Percentiles rank a stretch among this genome's conserved stretches.
Evolutionary conservation across 2,329 filamentous ascomycete genomes (phyloP).

Genomic region (Nemania diffusa): DNA sequence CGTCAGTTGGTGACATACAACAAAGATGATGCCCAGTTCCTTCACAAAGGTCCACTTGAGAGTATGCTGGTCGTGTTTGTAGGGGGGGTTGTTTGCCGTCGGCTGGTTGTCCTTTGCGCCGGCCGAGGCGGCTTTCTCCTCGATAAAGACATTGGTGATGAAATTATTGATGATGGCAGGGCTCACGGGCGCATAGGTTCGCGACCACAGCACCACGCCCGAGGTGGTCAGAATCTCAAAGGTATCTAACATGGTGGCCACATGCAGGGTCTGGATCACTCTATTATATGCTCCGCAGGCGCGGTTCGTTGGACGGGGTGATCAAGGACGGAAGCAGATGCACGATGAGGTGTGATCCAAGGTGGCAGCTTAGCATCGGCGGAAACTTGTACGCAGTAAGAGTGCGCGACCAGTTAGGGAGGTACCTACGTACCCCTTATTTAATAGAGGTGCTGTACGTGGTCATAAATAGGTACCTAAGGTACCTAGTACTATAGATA

Average conservation of each 20-base stretch:
- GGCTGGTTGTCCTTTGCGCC: constrained; percentile 69
- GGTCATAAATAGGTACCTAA: not conserved
- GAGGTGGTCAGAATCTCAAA: constrained; percentile 98
- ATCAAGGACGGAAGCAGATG: constrained; percentile 27
- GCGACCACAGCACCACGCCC: constrained; percentile 96
- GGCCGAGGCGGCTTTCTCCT: constrained; percentile 79
- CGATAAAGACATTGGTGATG: constrained; percentile 97
- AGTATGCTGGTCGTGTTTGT: constrained; percentile 92
- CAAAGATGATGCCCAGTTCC: constrained; percentile 94
- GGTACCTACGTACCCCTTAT: not conserved
- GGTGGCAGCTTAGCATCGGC: constrained; percentile 20
- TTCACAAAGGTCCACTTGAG: constrained; percentile 94
- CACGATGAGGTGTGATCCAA: constrained; percentile 38
- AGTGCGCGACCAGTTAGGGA: not conserved
- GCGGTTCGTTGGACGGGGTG: constrained; percentile 15
- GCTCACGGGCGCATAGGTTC: constrained; percentile 82
- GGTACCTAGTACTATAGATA: not conserved
- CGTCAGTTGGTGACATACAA: constrained; percentile 63
- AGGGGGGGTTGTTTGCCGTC: constrained; percentile 74
- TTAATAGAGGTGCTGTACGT: too few relatives aligned
- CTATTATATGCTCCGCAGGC: not conserved
- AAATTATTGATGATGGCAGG: constrained; percentile 90
- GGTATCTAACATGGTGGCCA: constrained; percentile 81
- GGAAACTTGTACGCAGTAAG: not conserved
- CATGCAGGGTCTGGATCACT: constrained; percentile 11